Percentiles rank a stretch among this genome's conserved stretches.
These are phyloP conservation scores for Talaromyces wortmannii DNA, from an alignment of 495 filamentous ascomycete genomes.

Conservation along the genomic window DNA sequence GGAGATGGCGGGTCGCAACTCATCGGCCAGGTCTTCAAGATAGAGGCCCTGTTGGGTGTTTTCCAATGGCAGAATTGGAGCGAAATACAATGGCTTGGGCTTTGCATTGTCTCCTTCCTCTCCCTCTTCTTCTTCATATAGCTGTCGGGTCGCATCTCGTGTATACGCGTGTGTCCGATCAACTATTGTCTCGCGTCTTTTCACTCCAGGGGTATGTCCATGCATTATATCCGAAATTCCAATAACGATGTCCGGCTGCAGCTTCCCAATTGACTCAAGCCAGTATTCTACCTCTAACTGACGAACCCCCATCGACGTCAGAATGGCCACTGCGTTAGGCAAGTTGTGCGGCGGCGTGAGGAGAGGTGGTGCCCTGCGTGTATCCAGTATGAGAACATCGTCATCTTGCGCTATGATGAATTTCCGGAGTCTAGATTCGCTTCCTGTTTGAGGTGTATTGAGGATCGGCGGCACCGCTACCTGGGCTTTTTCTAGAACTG, in stretches of 20 bases:
- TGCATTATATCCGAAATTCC: constrained; percentile 70
- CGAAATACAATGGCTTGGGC: constrained; percentile 53
- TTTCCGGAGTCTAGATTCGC: constrained; percentile 54
- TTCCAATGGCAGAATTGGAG: constrained; percentile 72
- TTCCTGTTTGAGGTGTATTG: constrained; percentile 24
- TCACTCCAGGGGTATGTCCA: constrained; percentile 50
- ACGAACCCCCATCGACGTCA: constrained; percentile 78
- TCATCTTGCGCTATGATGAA: constrained; percentile 60
- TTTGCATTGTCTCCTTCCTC: constrained; percentile 17
- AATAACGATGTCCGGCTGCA: constrained; percentile 77
- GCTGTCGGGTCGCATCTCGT: constrained; percentile 37
- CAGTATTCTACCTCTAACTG: constrained; percentile 62
- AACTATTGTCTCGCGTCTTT: constrained; percentile 73
- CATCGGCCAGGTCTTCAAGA: constrained; percentile 53
- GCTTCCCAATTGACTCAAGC: constrained; percentile 46
- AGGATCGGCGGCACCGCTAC: constrained; percentile 46
- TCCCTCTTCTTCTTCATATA: constrained; percentile 34
- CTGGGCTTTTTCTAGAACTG: constrained; percentile 71
- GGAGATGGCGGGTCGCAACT: constrained; percentile 47
- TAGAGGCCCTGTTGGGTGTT: constrained; percentile 70
- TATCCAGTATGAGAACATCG: constrained; percentile 64
- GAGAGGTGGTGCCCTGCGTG: constrained; percentile 72
- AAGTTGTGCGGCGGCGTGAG: constrained; percentile 66
- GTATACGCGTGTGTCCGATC: constrained; percentile 76
- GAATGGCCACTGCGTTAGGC: constrained; percentile 62